A percentile compares a stretch with the other conserved stretches of the same genome.
Conservation (phyloP, 331 rosid genomes). For the Pyrus hybrid region DNA sequence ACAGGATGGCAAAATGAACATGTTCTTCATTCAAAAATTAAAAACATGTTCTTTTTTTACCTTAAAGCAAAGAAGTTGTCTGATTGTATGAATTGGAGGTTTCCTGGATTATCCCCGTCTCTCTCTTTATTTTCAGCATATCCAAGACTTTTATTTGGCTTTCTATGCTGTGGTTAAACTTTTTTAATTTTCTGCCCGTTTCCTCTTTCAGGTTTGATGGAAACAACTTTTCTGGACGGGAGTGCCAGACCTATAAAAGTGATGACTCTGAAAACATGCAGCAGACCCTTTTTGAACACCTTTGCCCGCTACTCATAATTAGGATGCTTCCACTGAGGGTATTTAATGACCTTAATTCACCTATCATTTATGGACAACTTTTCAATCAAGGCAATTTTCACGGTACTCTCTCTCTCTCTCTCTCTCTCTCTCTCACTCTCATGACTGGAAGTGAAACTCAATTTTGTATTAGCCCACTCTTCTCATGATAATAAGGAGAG, state of each 20-base stretch:
- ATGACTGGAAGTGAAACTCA: too few species aligned
- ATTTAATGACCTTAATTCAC: conserved; percentile 56
- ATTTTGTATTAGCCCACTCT: too few species aligned
- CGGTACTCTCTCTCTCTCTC: background rate
- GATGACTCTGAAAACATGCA: conserved; percentile 54
- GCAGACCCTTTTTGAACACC: conserved; percentile 65
- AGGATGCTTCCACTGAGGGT: conserved; percentile 83
- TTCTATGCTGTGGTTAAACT: background rate
- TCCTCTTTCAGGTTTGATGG: conserved; percentile 43
- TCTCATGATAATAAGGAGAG: too few species aligned
- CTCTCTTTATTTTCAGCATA: background rate
- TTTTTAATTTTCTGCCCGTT: conserved; percentile 8
- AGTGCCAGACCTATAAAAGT: conserved; percentile 29
- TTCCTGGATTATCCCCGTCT: background rate
- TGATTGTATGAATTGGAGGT: too few species aligned
- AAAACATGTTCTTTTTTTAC: too few species aligned
- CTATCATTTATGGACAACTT: conserved; percentile 53
- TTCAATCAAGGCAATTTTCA: conserved; percentile 25
- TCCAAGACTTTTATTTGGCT: background rate
- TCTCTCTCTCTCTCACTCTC: too few species aligned
- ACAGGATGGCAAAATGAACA: too few species aligned
- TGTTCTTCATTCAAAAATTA: too few species aligned
- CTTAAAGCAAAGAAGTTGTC: background rate
- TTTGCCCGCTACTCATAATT: conserved; percentile 78
- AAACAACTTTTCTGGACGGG: conserved; percentile 43